A percentile compares a stretch with the other conserved stretches of the same genome.
phyloP scores from a whole-genome alignment of 164 flowering plant genomes.

The Magnolia changhungtana region DNA sequence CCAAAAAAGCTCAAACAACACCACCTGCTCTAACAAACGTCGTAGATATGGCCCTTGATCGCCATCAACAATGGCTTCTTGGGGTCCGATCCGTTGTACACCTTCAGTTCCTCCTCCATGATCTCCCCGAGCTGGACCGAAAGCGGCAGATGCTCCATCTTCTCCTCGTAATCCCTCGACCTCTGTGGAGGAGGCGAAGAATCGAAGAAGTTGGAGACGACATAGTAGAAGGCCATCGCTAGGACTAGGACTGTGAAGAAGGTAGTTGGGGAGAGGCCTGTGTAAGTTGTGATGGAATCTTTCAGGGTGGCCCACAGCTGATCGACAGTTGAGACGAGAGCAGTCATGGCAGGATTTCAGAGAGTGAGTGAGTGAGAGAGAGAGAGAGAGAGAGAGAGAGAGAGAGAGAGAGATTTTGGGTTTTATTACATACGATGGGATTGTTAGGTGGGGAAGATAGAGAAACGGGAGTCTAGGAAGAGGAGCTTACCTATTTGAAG shows the following conservation, averaged over 20 bases:
- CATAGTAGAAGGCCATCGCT: constrained; percentile 44
- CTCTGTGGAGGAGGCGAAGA: constrained; percentile 19
- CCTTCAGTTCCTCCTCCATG: constrained; percentile 69
- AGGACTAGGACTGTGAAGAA: constrained; percentile 68
- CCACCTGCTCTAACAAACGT: constrained; percentile 80
- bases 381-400: no score
- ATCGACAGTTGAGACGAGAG: background rate
- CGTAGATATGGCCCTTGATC: constrained; percentile 96
- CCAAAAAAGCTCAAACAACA: no score
- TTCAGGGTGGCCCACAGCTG: constrained; percentile 85
- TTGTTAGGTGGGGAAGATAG: no score
- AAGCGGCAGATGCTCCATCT: constrained; percentile 76
- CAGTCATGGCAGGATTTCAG: background rate
- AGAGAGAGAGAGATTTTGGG: no score
- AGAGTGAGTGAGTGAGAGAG: no score
- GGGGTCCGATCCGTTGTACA: constrained; percentile 78
- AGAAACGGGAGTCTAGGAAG: no score
- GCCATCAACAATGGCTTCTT: constrained; percentile 95
- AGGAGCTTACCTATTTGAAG: no score
- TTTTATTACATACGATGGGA: no score
- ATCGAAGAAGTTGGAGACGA: constrained; percentile 36
- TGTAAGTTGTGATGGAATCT: constrained; percentile 71
- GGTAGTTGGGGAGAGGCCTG: constrained; percentile 79
- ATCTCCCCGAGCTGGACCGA: constrained; percentile 96
- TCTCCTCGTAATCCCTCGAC: constrained; percentile 32